These are phyloP conservation scores for Sclerotiophoma versabilis DNA, from an alignment of 2,329 filamentous ascomycete genomes.

Conservation along the genomic window DNA sequence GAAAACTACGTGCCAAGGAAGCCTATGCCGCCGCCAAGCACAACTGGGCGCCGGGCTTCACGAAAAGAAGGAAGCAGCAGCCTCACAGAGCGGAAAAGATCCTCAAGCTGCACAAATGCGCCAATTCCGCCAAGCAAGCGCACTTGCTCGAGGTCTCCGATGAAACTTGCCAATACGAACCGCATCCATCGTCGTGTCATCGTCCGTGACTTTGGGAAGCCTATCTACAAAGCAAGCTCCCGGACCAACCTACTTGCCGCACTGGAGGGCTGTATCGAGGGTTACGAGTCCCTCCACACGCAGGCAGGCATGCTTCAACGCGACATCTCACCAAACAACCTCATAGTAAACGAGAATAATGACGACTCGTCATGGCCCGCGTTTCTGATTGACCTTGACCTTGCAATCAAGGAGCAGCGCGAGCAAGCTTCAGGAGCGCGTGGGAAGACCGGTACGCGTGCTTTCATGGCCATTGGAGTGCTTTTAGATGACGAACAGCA, in stretches of 20 bases:
- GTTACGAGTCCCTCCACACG: slow-evolving; percentile 42
- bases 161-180: slow-evolving; percentile 36
- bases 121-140: slow-evolving; percentile 27
- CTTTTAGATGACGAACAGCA: too few species aligned
- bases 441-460: too few species aligned
- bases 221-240: too few species aligned
- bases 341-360: slow-evolving; percentile 57
- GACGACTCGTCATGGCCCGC: slow-evolving; percentile 48
- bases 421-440: too few species aligned
- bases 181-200: slow-evolving; percentile 53
- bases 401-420: too few species aligned
- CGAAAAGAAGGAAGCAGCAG: background rate
- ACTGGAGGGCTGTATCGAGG: slow-evolving; percentile 49
- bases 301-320: slow-evolving; percentile 49
- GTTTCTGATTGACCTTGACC: too few species aligned
- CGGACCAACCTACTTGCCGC: slow-evolving; percentile 23
- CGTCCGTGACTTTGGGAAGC: slow-evolving; percentile 52
- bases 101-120: slow-evolving; percentile 21
- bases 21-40: slow-evolving; percentile 25
- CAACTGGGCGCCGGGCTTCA: background rate
- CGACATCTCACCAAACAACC: too few species aligned
- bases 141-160: slow-evolving; percentile 22
- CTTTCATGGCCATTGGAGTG: too few species aligned
- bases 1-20: slow-evolving; percentile 41
- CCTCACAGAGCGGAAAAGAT: slow-evolving; percentile 13